Evolutionary conservation across 2,329 filamentous ascomycete genomes (phyloP), one percentile per base, ranked within the genome.

Genomic region (Pseudopyricularia cyperi): DNA sequence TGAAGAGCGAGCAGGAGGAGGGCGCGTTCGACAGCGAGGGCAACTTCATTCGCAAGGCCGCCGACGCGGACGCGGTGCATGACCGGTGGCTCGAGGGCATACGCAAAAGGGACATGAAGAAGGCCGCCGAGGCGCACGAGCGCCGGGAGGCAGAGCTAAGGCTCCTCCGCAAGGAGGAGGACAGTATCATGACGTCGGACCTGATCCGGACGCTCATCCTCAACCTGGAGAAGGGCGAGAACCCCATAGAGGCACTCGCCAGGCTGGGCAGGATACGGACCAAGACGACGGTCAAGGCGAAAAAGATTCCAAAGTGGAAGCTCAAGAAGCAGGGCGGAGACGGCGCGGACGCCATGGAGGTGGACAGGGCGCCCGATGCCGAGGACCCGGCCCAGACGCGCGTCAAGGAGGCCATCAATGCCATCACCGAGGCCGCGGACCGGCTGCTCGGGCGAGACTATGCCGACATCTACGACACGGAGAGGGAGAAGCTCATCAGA

Each of bases 51-150:
- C 82, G 93, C 53, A 94, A 94, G 66, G 90, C 90, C 0, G 79
- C 71, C 8, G 93, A 98, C 60, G 88, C 89, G 1, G 89, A 97
- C 59, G 88, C 90, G 0, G 80, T 87, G 24, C 89, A 98, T 65
- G 93, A 98, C 68, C 79, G 78, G 32, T 98, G 93, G 93, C 70
- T 98, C 19, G 87, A 95, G 46, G 93, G 93, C 0, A 72, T 96
- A 19, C 93, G 85, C 58, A 96, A 95, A 65, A 95, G 91, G 66
- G 89, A 96, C 54, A 95, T 97, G 75, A 87, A 82, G 63, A 83
- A 80, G 56, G 93, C 93, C 0, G 88, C 83, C 39, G 89, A 87
- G 56, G 93, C 93, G 3, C 87, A 93, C 52, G 86, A 95, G 61
- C 89, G 84, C 68, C 78, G 90, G 30, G 88, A 95, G 55, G 80